Conservation (phyloP, 2,329 filamentous ascomycete species). For the Colletotrichum chlorophyti region DNA sequence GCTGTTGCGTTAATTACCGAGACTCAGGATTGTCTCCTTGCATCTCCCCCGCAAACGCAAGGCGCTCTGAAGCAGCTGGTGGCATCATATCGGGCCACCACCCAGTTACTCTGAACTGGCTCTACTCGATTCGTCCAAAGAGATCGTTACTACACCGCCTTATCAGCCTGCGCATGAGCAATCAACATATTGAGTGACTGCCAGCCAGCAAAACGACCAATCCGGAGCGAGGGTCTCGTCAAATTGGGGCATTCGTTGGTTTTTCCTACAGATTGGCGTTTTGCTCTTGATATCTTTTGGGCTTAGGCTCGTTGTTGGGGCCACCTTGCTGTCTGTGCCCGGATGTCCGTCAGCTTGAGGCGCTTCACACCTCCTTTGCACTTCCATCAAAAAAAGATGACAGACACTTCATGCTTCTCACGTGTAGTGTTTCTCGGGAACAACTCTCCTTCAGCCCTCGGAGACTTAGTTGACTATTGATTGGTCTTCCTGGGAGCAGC, state of each 20-base stretch:
- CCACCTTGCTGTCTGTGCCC: slow-evolving; percentile 19
- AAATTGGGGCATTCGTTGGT: slow-evolving; percentile 16
- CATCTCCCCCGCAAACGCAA: slow-evolving; percentile 15
- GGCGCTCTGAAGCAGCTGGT: background rate
- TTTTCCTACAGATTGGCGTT: slow-evolving; percentile 9
- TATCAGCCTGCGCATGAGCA: slow-evolving; percentile 3
- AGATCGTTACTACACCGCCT: slow-evolving; percentile 18
- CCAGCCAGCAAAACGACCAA: slow-evolving; percentile 7
- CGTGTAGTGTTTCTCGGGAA: too few species aligned
- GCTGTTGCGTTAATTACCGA: slow-evolving; percentile 3
- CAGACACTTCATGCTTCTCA: too few species aligned
- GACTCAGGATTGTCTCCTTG: slow-evolving; percentile 16
- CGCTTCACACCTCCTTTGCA: slow-evolving; percentile 2
- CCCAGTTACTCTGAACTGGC: slow-evolving; percentile 1
- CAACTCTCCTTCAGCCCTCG: background rate
- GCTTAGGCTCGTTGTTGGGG: slow-evolving; percentile 13
- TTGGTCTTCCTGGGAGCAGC: background rate
- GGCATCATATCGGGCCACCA: slow-evolving; percentile 17
- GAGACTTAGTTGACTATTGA: slow-evolving; percentile 8
- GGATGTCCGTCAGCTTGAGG: slow-evolving; percentile 9
- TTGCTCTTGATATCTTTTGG: background rate
- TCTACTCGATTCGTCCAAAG: background rate
- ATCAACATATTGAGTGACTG: background rate
- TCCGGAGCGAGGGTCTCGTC: slow-evolving; percentile 1
- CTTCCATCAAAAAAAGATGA: too few species aligned